phyloP scores from a whole-genome alignment of 2,329 filamentous ascomycete genomes.

The Aspergillus niger region DNA sequence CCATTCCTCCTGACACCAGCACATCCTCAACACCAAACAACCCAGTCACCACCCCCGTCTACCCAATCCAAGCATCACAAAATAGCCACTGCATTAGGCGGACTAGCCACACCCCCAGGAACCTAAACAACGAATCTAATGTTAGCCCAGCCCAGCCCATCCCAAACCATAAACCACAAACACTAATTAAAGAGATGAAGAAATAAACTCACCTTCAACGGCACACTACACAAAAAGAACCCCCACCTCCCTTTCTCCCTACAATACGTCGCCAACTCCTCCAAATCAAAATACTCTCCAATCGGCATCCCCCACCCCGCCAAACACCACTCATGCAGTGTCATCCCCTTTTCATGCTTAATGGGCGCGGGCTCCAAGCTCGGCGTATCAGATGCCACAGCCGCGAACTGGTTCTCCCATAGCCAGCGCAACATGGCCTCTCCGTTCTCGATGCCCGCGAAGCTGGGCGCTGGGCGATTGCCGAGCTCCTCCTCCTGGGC shows the following conservation, averaged over 20 bases:
- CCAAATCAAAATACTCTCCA: conserved; percentile 50
- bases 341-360: conserved; percentile 22
- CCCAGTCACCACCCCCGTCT: background rate
- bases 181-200: background rate
- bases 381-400: conserved; percentile 59
- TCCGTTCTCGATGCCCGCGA: conserved; percentile 52
- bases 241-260: conserved; percentile 38
- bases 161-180: background rate
- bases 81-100: conserved; percentile 50
- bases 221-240: conserved; percentile 55
- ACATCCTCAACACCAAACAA: background rate
- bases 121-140: conserved; percentile 28
- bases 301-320: conserved; percentile 54
- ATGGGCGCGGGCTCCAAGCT: conserved; percentile 46
- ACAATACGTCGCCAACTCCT: conserved; percentile 43
- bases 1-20: conserved; percentile 22
- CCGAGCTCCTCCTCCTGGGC: conserved; percentile 43
- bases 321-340: conserved; percentile 37
- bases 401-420: conserved; percentile 59
- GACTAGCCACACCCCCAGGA: conserved; percentile 49
- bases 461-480: conserved; percentile 24
- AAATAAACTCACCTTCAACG: conserved; percentile 43
- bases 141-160: background rate
- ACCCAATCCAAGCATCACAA: conserved; percentile 29
- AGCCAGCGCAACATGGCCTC: conserved; percentile 57